Base-by-base conservation (phyloP, 2,329 filamentous ascomycete genomes). In the Botrytis elliptica region DNA sequence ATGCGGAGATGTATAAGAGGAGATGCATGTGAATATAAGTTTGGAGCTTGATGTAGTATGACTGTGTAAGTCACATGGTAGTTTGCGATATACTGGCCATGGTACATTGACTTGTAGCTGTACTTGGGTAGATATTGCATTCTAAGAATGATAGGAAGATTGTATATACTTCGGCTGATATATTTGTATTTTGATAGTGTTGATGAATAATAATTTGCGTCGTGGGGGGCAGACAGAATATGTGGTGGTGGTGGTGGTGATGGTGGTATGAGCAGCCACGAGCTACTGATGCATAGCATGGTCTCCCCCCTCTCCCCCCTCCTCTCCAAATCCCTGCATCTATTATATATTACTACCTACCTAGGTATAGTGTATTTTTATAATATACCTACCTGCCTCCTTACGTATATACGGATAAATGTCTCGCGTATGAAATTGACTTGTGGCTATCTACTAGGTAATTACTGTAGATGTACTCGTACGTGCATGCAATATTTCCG, bases 261-360 rank as follows among this genome's bases (percentile, higher is more conserved):
- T 25, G 12, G 22, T 40, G 59, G 36, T 25, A 40, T 62, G 59
- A 16, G 10, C 36, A 62, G 59, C 59, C 59, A 62, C 59, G 59
- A 62, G 59, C 59, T 62, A 62, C 36, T 62, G 59, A 62, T 62
- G 59, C 33, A 60, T 62, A 62, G 59, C 36, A 40, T n/a, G 36
- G 60, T 40, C 36, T 40, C 12, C 29, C 12, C 25, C 22, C 22
- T 62, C 59, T 40, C 12, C 29, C 12, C 25, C 22, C 22, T 62
- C 59, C 29, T 22, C 25, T 5, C 12, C 40, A 7, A 62, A 62
- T 40, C 59, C 60, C 60, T 40, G 60, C 14, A 40, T n/a, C 22
- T 40, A 25, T 38, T 25, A 18, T 55, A 9, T 42, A 55, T 29
- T 55, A 18, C 0, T 55, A 29, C 52, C 52, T 55, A 18, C 7